Conservation (phyloP, 192 early-diverging fungal genomes). For the Coemansia furcata region DNA sequence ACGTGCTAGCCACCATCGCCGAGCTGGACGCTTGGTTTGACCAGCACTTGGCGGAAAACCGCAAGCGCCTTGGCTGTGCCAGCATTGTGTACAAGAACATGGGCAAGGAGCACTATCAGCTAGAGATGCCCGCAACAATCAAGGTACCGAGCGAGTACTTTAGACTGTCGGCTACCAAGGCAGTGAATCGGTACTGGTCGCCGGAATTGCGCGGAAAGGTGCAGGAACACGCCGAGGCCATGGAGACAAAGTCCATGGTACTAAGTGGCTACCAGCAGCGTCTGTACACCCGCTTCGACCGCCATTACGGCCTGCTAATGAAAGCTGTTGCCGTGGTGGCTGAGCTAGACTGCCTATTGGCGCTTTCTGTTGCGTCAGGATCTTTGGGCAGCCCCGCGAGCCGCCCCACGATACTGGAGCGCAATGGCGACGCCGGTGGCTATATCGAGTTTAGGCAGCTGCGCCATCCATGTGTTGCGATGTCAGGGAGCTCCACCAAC, state of each 20-base stretch:
- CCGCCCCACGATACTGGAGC: slow-evolving; percentile 79
- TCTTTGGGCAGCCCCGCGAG: slow-evolving; percentile 77
- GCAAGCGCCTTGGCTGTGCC: slow-evolving; percentile 62
- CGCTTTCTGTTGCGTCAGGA: slow-evolving; percentile 65
- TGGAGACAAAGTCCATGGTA: slow-evolving; percentile 75
- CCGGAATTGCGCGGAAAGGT: slow-evolving; percentile 62
- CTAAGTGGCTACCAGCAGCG: slow-evolving; percentile 69
- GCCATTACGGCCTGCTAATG: slow-evolving; percentile 69
- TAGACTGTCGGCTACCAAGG: slow-evolving; percentile 74
- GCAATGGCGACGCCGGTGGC: slow-evolving; percentile 47
- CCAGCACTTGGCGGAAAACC: slow-evolving; percentile 62
- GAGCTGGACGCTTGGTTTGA: slow-evolving; percentile 69
- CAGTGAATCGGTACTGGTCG: slow-evolving; percentile 84
- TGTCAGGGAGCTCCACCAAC: slow-evolving; percentile 46
- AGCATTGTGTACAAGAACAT: slow-evolving; percentile 82
- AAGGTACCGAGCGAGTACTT: slow-evolving; percentile 78
- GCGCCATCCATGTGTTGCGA: slow-evolving; percentile 86
- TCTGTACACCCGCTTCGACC: slow-evolving; percentile 85
- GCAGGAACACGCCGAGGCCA: slow-evolving; percentile 71
- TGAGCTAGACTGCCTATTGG: slow-evolving; percentile 83
- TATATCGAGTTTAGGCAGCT: slow-evolving; percentile 83
- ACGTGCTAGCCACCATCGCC: slow-evolving; percentile 54
- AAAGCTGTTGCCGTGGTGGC: slow-evolving; percentile 70
- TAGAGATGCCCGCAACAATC: slow-evolving; percentile 79
- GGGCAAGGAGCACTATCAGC: slow-evolving; percentile 93